Base-by-base conservation (phyloP, 768 basidiomycete species). In the Bullera alba region DNA sequence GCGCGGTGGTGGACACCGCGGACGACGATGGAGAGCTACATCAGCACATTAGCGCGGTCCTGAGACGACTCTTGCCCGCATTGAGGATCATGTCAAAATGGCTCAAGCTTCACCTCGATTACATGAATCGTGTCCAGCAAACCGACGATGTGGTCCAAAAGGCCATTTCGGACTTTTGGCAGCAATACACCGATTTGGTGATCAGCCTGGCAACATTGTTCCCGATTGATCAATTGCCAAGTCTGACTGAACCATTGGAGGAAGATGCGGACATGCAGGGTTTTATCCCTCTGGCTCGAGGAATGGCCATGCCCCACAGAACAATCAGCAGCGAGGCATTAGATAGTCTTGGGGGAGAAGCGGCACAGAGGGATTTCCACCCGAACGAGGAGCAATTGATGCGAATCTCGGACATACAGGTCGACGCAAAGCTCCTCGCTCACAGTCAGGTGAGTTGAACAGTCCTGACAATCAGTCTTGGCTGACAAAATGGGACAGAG, bases 341-440 rank as follows among this genome's bases (percentile, higher is more conserved):
- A 26, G 37, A 14, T 16, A n/a, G n/a, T n/a, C n/a, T n/a, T n/a
- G n/a, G n/a, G n/a, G 19, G 34, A 28, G 41, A 30, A 10, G 48
- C 45, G 17, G 29, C 32, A 42, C 27, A 34, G 14, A 28, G 46
- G 1, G 67, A 71, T 5, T 80, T 80, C 1, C 84, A 97, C 74
- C 95, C 95, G 6, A 97, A 99, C 60, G 91, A 87, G 51, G 90
- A 93, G 75, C 87, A 92, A 60, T 74, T 99, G 36, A 92, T 96
- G 88, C 79, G 95, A 57, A 86, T 99, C 51, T 78, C 81, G 39
- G 93, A 95, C 73, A 75, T 95, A 35, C 75, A 91, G 41, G 73
- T 78, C 14, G 89, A 95, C 63, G 85, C 84, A 0, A 77, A 74
- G 55, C 70, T 75, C 87, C 68, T 93, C 21, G 78, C 79, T 22